Conservation (phyloP, 768 basidiomycete species). For the Coprinopsis sp. region DNA sequence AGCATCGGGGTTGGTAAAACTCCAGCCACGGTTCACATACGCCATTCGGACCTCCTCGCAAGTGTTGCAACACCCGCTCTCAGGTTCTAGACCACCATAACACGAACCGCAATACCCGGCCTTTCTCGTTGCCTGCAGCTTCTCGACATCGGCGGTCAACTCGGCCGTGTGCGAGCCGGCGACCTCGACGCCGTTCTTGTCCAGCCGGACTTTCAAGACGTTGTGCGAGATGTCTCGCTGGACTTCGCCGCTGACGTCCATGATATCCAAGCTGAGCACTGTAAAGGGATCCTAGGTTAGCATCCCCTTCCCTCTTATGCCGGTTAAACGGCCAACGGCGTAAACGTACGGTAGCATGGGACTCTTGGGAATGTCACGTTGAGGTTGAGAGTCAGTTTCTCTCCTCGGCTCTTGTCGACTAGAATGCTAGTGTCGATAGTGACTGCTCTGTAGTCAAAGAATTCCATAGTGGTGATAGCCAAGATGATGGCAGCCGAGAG, state of each 20-base stretch:
- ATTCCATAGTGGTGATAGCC: constrained; percentile 89
- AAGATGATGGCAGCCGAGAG: constrained; percentile 89
- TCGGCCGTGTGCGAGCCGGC: constrained; percentile 53
- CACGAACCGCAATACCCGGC: constrained; percentile 89
- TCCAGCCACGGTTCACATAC: constrained; percentile 93
- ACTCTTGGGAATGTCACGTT: constrained; percentile 96
- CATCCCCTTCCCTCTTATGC: background rate
- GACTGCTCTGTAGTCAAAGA: constrained; percentile 88
- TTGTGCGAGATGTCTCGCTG: constrained; percentile 90
- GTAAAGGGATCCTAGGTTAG: background rate
- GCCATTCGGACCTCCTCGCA: constrained; percentile 92
- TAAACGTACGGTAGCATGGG: constrained; percentile 87
- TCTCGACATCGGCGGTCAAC: constrained; percentile 85
- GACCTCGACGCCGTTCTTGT: constrained; percentile 53
- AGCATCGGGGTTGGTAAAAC: constrained; percentile 82
- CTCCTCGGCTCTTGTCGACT: constrained; percentile 92
- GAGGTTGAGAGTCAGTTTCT: constrained; percentile 87
- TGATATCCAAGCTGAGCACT: constrained; percentile 95
- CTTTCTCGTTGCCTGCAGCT: constrained; percentile 56
- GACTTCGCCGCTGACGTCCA: constrained; percentile 97
- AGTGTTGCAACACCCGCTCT: constrained; percentile 86
- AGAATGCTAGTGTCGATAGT: constrained; percentile 87
- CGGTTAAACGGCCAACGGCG: background rate
- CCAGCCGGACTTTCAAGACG: constrained; percentile 77
- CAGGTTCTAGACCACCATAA: constrained; percentile 79